phyloP scores from a whole-genome alignment of 73 alveolate species.

The Tetrahymena elliotti region DNA sequence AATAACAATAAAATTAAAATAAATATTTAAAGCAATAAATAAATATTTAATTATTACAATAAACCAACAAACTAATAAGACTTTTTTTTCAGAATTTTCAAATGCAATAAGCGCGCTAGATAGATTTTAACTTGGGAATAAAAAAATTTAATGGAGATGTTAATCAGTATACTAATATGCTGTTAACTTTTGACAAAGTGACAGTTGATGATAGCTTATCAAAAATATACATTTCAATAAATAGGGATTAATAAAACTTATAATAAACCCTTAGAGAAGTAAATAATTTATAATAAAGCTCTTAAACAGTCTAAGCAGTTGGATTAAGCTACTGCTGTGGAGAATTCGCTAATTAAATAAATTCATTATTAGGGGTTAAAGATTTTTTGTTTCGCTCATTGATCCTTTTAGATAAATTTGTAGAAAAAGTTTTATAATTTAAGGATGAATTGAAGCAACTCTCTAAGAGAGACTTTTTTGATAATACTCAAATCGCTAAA shows the following conservation, averaged over 20 bases:
- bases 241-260: not conserved
- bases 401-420: not conserved
- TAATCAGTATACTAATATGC: not conserved
- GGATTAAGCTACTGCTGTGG: not conserved
- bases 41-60: not conserved
- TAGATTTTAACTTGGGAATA: not conserved
- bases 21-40: not conserved
- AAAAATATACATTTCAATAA: not conserved
- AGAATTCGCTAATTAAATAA: not conserved
- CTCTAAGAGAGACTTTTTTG: not conserved
- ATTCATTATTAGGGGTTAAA: not conserved
- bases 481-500: not conserved
- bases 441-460: not conserved
- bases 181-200: not conserved
- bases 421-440: not conserved
- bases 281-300: not conserved
- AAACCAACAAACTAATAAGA: not conserved
- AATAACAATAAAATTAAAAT: not conserved
- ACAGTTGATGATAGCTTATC: not conserved
- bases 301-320: not conserved
- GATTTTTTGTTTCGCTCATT: not conserved
- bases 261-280: not conserved
- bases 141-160: not conserved
- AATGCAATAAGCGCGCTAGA: not conserved
- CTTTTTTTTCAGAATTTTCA: not conserved